Base-by-base conservation (phyloP, 768 basidiomycete genomes). In the Mycena pura region DNA sequence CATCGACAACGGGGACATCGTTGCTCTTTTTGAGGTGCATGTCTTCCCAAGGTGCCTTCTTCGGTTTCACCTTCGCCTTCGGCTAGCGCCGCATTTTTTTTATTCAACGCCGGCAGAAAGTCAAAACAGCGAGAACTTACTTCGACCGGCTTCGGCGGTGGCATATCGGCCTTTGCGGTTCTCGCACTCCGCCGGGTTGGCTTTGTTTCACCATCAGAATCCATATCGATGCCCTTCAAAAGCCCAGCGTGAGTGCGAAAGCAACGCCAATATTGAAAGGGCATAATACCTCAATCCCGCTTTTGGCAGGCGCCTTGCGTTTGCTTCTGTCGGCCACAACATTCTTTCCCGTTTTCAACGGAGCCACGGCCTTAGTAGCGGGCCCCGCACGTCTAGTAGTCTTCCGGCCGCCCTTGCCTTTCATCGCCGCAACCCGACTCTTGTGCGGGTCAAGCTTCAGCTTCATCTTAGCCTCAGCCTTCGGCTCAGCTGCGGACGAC, bases 11-110 rank as follows among this genome's bases (percentile, higher is more conserved):
- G 17, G n/a, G 29, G 32, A 41, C 36, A 39, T 60, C 49, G 21
- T 55, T 52, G 22, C 54, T 60, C 7, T 68, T 65, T 39, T 62
- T 45, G 31, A 72, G 69, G 36, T 64, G 64, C 29, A 64, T 50
- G 29, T 66, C 63, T 46, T 71, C 73, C 73, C 73, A 74, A 11
- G 75, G 72, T 7, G 76, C 76, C 65, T 74, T 75, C 65, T 63
- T 57, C 54, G 38, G 15, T 43, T 59, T 68, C 54, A 31, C 13
- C 43, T 36, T 48, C 4, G 44, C 19, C 45, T 60, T 56, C 44
- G 51, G 51, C 62, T 63, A 21, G 14, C 3, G 45, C 22, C 29
- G 47, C 8, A 7, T 11, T 25, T 10, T 46, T 31, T 6, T 13
- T 22, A 25, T 3, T 56, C 15, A 53, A 38, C 17, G 17, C 15